phyloP scores from a whole-genome alignment of 345 rosid species.

The Mallotus nudiflorus region DNA sequence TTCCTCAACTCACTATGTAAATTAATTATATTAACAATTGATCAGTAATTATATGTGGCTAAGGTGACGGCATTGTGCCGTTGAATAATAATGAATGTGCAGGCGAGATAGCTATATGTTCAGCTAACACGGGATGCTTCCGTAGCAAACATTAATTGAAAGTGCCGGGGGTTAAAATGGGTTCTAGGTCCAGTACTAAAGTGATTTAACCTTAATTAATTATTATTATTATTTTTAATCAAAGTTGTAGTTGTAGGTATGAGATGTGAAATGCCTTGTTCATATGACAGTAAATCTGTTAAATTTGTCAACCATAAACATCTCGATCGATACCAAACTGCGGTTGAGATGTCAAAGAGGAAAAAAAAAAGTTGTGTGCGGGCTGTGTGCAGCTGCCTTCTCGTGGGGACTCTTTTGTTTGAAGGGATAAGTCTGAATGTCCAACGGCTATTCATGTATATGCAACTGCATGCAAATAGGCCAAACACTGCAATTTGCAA shows the following conservation, averaged over 20 bases:
- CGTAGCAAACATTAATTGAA: not conserved
- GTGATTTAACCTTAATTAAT: not conserved
- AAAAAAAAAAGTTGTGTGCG: too few relatives aligned
- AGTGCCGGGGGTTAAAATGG: too few relatives aligned
- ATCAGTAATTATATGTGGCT: not conserved
- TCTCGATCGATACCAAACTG: not conserved
- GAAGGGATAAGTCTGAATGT: too few relatives aligned
- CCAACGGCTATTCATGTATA: too few relatives aligned
- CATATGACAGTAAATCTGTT: not conserved
- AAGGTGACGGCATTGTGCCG: not conserved
- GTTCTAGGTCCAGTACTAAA: too few relatives aligned
- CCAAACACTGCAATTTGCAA: too few relatives aligned
- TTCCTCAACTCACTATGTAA: not conserved
- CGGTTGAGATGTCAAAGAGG: not conserved
- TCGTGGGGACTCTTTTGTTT: not conserved
- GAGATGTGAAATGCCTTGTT: not conserved
- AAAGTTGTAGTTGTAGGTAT: not conserved
- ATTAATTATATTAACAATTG: not conserved
- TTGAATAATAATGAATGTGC: not conserved
- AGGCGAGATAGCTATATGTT: not conserved
- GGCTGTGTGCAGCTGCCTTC: not conserved
- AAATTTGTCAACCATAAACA: not conserved
- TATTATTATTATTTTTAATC: not conserved
- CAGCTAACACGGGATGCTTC: not conserved
- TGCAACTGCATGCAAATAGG: too few relatives aligned